Conservation (phyloP, 352 stramenopile species). For the Peronospora farinosa region DNA sequence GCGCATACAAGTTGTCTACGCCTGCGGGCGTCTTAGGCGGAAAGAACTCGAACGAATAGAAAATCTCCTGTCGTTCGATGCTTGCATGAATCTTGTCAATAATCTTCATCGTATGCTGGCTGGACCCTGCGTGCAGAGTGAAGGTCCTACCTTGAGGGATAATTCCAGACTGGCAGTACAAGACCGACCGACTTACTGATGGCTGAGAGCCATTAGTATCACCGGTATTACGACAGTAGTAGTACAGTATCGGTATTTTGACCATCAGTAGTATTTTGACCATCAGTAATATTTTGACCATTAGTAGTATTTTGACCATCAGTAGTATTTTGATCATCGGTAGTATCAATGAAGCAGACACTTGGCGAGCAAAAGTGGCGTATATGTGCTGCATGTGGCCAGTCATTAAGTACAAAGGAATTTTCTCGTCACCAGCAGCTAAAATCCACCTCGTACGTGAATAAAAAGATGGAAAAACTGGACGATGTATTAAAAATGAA, state of each 20-base stretch:
- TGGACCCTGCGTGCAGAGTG: neutral
- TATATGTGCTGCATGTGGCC: constrained; percentile 27
- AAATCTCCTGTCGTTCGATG: constrained; percentile 74
- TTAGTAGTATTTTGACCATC: no score
- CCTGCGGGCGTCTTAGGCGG: constrained; percentile 93
- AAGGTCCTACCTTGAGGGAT: constrained; percentile 2
- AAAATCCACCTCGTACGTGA: constrained; percentile 43
- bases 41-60: constrained; percentile 99
- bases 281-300: no score
- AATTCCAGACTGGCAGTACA: constrained; percentile 14
- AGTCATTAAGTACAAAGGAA: constrained; percentile 4
- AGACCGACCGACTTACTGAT: constrained; percentile 1
- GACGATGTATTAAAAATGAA: neutral
- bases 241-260: neutral
- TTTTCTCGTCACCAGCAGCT: constrained; percentile 53
- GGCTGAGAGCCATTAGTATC: constrained; percentile 15
- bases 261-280: no score
- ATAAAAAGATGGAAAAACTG: neutral
- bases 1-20: constrained; percentile 95
- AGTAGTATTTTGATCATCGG: no score
- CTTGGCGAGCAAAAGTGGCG: constrained; percentile 5
- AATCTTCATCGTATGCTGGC: constrained; percentile 58
- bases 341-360: neutral
- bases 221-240: neutral
- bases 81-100: constrained; percentile 86